Conservation (phyloP, 345 rosid species). For the Ricinus communis region DNA sequence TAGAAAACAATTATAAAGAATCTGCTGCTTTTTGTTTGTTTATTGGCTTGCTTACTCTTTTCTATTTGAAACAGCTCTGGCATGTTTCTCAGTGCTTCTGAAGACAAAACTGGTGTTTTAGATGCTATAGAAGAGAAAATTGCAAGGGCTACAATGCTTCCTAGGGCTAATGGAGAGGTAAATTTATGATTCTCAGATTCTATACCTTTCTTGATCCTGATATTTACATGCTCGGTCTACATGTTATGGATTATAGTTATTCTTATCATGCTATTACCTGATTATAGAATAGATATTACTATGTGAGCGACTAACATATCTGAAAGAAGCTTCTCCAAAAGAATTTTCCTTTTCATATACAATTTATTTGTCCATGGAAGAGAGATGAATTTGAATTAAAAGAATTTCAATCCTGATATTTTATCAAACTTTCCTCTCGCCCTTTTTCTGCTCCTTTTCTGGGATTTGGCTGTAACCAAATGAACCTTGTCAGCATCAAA, state of each 20-base stretch:
- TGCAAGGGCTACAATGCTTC: conserved; percentile 58
- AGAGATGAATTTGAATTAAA: background rate
- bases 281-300: background rate
- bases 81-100: conserved; percentile 48
- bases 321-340: background rate
- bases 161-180: conserved; percentile 58
- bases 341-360: no score
- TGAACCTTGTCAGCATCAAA: background rate
- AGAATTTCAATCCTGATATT: background rate
- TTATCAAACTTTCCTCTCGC: background rate
- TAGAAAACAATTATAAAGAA: no score
- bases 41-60: background rate
- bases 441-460: background rate
- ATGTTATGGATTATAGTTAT: background rate
- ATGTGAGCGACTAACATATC: background rate
- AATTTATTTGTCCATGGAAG: background rate
- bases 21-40: no score
- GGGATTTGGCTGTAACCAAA: background rate
- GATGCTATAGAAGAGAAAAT: conserved; percentile 61
- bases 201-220: background rate
- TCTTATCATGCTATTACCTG: background rate
- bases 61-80: conserved; percentile 47
- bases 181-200: background rate
- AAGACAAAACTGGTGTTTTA: conserved; percentile 51
- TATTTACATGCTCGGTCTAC: background rate